A percentile compares a stretch with the other conserved stretches of the same genome.
Evolutionary conservation across 257 asterid species (phyloP).

Genomic region (Perilla frutescens): DNA sequence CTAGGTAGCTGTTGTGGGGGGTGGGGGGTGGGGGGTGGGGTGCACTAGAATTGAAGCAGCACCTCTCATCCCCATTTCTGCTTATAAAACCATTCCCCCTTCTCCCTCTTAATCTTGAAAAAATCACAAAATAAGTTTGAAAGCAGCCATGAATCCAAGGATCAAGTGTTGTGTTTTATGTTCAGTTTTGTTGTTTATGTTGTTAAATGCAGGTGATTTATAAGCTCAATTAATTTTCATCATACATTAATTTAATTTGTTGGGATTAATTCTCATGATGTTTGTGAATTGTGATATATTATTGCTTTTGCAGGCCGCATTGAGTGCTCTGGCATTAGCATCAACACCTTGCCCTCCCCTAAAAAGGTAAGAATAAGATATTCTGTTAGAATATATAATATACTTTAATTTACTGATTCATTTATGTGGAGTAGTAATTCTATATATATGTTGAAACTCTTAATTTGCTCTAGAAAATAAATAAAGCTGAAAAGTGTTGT

Average conservation of each 20-base stretch:
- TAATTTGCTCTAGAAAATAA: no score
- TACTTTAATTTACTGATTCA: no score
- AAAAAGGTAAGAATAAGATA: constrained; percentile 42
- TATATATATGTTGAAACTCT: no score
- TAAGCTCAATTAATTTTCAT: not conserved
- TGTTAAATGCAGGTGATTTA: constrained; percentile 55
- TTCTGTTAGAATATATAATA: no score
- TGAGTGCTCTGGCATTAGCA: constrained; percentile 39
- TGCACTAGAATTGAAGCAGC: constrained; percentile 45
- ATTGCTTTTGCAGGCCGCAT: constrained; percentile 29
- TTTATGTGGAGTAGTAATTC: no score
- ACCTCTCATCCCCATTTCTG: constrained; percentile 25
- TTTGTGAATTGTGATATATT: not conserved
- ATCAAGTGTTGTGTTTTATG: constrained; percentile 33
- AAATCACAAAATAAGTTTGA: not conserved
- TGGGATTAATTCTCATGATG: not conserved
- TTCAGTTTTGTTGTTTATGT: constrained; percentile 41
- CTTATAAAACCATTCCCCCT: constrained; percentile 43
- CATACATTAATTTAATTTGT: not conserved
- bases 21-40: no score
- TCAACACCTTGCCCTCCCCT: constrained; percentile 30
- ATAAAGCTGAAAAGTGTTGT: no score
- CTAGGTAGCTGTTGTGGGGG: constrained; percentile 35
- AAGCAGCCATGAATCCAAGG: constrained; percentile 44
- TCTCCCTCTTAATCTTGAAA: constrained; percentile 32